Conservation (phyloP, 1,284 basidiomycete genomes). For the Violaceomyces palustris region DNA sequence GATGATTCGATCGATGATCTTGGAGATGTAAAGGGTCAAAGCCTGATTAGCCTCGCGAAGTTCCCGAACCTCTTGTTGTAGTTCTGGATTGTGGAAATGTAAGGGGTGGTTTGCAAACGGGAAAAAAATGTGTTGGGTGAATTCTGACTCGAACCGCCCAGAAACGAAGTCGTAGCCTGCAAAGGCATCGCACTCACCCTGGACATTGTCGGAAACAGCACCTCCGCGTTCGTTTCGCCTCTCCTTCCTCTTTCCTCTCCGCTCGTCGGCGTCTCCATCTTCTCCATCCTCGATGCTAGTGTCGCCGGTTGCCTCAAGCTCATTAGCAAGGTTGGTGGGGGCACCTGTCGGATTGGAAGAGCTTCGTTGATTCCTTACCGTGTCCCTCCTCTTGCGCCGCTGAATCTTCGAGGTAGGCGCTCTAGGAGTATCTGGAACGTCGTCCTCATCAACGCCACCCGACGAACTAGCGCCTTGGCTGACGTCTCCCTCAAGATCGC, state of each 20-base stretch:
- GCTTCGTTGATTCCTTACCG: constrained; percentile 2
- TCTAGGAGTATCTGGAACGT: constrained; percentile 35
- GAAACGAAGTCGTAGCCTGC: too few species aligned
- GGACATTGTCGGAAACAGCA: constrained; percentile 13
- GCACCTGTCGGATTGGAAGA: constrained; percentile 2
- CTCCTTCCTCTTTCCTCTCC: constrained; percentile 24
- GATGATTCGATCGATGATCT: constrained; percentile 92
- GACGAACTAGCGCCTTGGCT: too few species aligned
- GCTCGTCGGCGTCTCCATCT: constrained; percentile 53
- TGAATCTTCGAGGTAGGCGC: constrained; percentile 8
- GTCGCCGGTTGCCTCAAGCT: constrained; percentile 80
- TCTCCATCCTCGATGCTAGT: constrained; percentile 67
- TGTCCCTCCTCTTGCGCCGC: constrained; percentile 4
- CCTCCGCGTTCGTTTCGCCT: constrained; percentile 35
- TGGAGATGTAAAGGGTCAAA: constrained; percentile 83
- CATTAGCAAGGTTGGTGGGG: constrained; percentile 59
- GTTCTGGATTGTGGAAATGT: constrained; percentile 1
- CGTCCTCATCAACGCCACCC: too few species aligned
- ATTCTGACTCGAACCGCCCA: too few species aligned
- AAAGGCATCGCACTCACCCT: background rate
- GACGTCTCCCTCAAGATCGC: too few species aligned
- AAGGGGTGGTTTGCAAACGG: background rate
- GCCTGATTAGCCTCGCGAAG: constrained; percentile 93
- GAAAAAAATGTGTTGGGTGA: background rate
- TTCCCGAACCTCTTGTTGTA: constrained; percentile 71